Evolutionary conservation across 305 asterid species (phyloP).

Genomic region (Fraxinus floribunda): DNA sequence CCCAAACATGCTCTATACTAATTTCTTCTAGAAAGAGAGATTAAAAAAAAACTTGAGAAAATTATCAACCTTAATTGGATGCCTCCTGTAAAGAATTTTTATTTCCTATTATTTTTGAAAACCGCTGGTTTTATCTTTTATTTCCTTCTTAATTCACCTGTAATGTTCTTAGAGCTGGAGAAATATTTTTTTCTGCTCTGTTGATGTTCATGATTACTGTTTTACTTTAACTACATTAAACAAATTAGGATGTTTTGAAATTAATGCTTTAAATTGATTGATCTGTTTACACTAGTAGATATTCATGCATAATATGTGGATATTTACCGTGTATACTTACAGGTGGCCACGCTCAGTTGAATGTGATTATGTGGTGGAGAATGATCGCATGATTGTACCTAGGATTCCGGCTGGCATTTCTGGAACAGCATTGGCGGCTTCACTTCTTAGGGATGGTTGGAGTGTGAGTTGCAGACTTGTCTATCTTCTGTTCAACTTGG

Average conservation of each 20-base stretch:
- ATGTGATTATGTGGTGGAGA: constrained; percentile 41
- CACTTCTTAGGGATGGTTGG: constrained; percentile 99
- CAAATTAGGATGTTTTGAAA: neutral
- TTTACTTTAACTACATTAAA: neutral
- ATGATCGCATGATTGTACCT: constrained; percentile 70
- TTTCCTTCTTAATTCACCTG: neutral
- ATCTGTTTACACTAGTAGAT: neutral
- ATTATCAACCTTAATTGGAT: neutral
- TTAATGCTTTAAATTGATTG: neutral
- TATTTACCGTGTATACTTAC: constrained; percentile 16
- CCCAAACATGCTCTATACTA: neutral
- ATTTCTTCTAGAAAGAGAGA: neutral
- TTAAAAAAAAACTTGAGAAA: neutral
- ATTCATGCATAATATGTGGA: neutral
- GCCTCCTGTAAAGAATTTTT: neutral
- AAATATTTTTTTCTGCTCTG: neutral
- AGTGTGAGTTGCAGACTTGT: constrained; percentile 85
- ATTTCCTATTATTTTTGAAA: neutral
- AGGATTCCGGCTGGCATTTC: constrained; percentile 79
- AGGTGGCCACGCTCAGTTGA: constrained; percentile 46
- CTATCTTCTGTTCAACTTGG: constrained; percentile 19
- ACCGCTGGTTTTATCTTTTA: neutral
- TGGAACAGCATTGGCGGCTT: constrained; percentile 94
- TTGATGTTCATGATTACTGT: neutral
- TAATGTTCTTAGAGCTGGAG: neutral